Conservation (phyloP, 129 eudicot species). For the Pulicaria dysenterica region DNA sequence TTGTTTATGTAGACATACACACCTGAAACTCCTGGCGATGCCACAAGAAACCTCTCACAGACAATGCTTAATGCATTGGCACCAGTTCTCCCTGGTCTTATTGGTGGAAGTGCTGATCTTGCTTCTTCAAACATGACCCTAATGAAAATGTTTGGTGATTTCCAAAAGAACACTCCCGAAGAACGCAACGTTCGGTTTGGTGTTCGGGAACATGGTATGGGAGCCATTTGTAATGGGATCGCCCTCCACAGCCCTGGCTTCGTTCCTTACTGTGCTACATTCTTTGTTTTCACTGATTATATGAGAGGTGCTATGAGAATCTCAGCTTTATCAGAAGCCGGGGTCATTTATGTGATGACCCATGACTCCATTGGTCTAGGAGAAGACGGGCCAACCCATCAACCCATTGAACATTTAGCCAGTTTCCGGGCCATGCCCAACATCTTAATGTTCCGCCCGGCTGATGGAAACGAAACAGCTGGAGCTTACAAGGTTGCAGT, state of each 20-base stretch:
- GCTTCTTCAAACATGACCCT: slow-evolving; percentile 98
- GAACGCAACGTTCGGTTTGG: slow-evolving; percentile 91
- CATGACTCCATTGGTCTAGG: slow-evolving; percentile 96
- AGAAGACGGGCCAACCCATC: slow-evolving; percentile 98
- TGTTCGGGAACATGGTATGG: slow-evolving; percentile 96
- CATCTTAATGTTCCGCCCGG: slow-evolving; percentile 91
- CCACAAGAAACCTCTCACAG: slow-evolving; percentile 91
- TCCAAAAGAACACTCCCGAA: slow-evolving; percentile 90
- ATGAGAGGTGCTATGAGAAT: slow-evolving; percentile 95
- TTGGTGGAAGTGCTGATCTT: slow-evolving; percentile 98
- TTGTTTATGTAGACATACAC: slow-evolving; percentile 70
- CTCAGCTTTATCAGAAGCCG: slow-evolving; percentile 83
- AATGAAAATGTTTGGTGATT: slow-evolving; percentile 88
- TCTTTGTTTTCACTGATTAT: slow-evolving; percentile 97
- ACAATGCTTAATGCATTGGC: slow-evolving; percentile 77
- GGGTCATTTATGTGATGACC: slow-evolving; percentile 93
- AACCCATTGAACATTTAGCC: slow-evolving; percentile 92
- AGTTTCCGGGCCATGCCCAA: slow-evolving; percentile 99
- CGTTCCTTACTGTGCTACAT: slow-evolving; percentile 92
- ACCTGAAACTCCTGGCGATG: slow-evolving; percentile 84
- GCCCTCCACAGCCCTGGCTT: slow-evolving; percentile 93
- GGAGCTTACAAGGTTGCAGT: slow-evolving; percentile 94
- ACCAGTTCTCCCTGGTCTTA: slow-evolving; percentile 79
- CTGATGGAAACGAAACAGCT: slow-evolving; percentile 94
- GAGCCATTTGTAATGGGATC: slow-evolving; percentile 89